Base-by-base conservation (phyloP, 2,329 filamentous ascomycete genomes). In the Endocalyx cinctus region DNA sequence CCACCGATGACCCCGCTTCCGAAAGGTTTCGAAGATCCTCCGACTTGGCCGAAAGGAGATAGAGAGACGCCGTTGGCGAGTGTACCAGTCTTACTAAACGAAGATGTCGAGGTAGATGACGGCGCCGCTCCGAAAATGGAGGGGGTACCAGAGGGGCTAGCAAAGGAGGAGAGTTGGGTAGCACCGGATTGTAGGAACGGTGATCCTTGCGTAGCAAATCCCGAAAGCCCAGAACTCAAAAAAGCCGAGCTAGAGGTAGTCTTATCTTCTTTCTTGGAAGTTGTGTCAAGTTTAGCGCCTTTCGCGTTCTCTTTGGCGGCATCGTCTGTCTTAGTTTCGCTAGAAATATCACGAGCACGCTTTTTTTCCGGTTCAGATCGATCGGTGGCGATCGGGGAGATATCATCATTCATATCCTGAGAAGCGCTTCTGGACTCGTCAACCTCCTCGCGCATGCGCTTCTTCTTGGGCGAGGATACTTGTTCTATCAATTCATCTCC, bases 341-440 rank as follows among this genome's bases (percentile, higher is more conserved):
- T 55, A 5, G 55, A 58, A 28, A 67, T 61, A 39, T 82, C 78
- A 33, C 78, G 69, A 37, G 70, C 66, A 30, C 78, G 69, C 59
- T 82, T 82, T 64, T 82, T 82, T 58, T 82, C 76, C 13, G 78
- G 78, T 50, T 79, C 77, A 27, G 68, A 67, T 45, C 74, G 64
- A 51, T 68, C 60, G 53, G 66, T 70, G 8, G 8, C 69, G 41
- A 65, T 68, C 17, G 61, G 57, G 20, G 58, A 54, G 36, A 59
- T 54, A 28, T 57, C 58, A 34, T 55, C 53, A 34, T 59, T 59
- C 14, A 48, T 43, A 22, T 60, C 57, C 23, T 62, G 55, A 5
- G 55, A 35, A 6, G 40, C 39, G 25, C 66, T 66, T 46, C 60
- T 66, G 31, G 60, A 57, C 29, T 70, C 64, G 17, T 79, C 77